phyloP scores from a whole-genome alignment of 2,329 filamentous ascomycete species.

The Talaromyces sp. region DNA sequence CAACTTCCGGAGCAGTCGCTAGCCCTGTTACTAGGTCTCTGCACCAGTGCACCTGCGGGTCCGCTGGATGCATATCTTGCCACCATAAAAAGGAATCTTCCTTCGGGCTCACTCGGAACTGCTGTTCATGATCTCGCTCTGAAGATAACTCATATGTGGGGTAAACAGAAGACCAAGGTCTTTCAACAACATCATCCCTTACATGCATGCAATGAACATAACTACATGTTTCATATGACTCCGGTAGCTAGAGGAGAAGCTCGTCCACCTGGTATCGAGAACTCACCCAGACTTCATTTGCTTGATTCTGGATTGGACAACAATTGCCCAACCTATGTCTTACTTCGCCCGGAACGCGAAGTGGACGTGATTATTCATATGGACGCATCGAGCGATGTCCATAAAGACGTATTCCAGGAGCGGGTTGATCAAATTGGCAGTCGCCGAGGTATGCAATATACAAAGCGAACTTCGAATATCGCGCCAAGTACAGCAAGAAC shows the following conservation, averaged over 20 bases:
- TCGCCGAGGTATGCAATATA: slow-evolving; percentile 15
- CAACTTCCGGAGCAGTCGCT: slow-evolving; percentile 19
- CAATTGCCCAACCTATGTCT: slow-evolving; percentile 18
- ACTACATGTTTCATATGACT: slow-evolving; percentile 17
- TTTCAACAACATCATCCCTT: slow-evolving; percentile 18
- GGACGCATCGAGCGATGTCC: slow-evolving; percentile 16
- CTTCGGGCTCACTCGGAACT: slow-evolving; percentile 13
- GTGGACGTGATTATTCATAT: slow-evolving; percentile 17
- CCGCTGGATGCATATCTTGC: slow-evolving; percentile 18
- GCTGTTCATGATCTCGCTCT: slow-evolving; percentile 15
- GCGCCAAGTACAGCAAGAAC: background rate
- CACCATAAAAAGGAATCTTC: slow-evolving; percentile 19
- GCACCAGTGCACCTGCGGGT: slow-evolving; percentile 16
- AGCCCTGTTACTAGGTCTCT: slow-evolving; percentile 16
- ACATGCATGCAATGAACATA: slow-evolving; percentile 19
- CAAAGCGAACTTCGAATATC: background rate
- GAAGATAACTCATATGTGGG: slow-evolving; percentile 19
- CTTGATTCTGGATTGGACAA: slow-evolving; percentile 18
- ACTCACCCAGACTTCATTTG: slow-evolving; percentile 15
- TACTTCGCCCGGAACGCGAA: slow-evolving; percentile 16
- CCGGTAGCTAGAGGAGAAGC: slow-evolving; percentile 9
- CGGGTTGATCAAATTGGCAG: slow-evolving; percentile 18
- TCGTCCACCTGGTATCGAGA: slow-evolving; percentile 16
- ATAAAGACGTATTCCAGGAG: slow-evolving; percentile 16
- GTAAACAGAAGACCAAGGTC: slow-evolving; percentile 16